Conservation (phyloP, 2,329 filamentous ascomycete species). For the Alternaria hordeiaustralica region DNA sequence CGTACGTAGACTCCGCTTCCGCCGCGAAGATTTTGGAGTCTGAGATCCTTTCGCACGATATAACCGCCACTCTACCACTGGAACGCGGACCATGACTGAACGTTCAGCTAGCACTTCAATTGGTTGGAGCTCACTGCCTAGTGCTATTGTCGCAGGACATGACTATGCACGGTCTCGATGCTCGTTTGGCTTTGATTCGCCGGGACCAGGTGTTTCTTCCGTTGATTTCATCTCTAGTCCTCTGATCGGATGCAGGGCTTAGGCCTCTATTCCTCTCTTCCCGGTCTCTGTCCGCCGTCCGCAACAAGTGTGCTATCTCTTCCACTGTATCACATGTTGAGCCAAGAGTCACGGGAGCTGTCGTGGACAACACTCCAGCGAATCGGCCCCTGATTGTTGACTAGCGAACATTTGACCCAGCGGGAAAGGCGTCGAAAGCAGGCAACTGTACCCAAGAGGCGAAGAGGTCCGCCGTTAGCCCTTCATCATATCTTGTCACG, state of each 20-base stretch:
- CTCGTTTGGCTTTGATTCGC: conserved; percentile 5
- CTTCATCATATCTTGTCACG: conserved; percentile 7
- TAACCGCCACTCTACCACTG: background rate
- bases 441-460: conserved; percentile 34
- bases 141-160: conserved; percentile 19
- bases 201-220: background rate
- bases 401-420: conserved; percentile 11
- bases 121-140: conserved; percentile 17
- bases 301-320: background rate
- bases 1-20: background rate
- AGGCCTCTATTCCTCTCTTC: conserved; percentile 12
- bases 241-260: conserved; percentile 6
- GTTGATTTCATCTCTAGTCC: conserved; percentile 9
- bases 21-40: background rate
- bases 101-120: conserved; percentile 10
- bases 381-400: conserved; percentile 24
- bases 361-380: conserved; percentile 16
- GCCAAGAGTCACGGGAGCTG: conserved; percentile 23
- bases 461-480: conserved; percentile 5
- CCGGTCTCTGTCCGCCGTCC: conserved; percentile 3
- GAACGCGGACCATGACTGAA: conserved; percentile 4
- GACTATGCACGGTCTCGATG: conserved; percentile 18
- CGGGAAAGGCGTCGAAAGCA: conserved; percentile 33
- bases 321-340: conserved; percentile 7
- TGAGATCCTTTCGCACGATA: background rate